These are phyloP conservation scores for Apiotrichum veenhuisii DNA, from an alignment of 1,284 basidiomycete genomes.

Conservation along the genomic window DNA sequence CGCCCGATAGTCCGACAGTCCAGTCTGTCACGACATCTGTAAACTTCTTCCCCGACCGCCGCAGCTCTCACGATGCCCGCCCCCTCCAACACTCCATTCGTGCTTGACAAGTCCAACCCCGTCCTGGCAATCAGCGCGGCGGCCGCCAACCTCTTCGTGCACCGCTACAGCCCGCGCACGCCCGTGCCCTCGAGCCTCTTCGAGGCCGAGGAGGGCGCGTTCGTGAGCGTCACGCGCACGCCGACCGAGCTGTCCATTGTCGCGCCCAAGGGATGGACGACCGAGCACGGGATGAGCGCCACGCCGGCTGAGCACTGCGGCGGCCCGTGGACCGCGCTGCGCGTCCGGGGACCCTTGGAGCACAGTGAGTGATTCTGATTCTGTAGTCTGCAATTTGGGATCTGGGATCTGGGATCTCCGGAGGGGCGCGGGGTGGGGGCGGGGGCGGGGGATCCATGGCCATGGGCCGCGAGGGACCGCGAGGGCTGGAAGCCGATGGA, in stretches of 20 bases:
- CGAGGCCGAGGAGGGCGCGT: conserved; percentile 30
- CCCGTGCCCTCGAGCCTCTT: conserved; percentile 30
- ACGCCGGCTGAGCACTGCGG: conserved; percentile 50
- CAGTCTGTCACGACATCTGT: no score
- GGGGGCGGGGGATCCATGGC: no score
- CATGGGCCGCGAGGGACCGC: no score
- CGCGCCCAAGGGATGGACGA: conserved; percentile 40
- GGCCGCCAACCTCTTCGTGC: conserved; percentile 54
- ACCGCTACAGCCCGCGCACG: conserved; percentile 41
- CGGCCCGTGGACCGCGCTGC: conserved; percentile 54
- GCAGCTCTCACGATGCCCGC: background rate
- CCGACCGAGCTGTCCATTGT: conserved; percentile 62
- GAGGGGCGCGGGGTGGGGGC: background rate
- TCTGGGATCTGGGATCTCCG: background rate
- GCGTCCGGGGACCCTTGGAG: conserved; percentile 63
- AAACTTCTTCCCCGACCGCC: background rate
- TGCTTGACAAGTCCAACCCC: conserved; percentile 18
- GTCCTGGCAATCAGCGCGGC: conserved; percentile 51
- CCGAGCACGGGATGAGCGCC: conserved; percentile 25
- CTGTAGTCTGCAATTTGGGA: background rate
- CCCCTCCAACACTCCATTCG: background rate
- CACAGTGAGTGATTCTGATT: conserved; percentile 53
- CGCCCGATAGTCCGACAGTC: no score
- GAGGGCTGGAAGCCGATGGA: no score
- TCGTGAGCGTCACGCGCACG: conserved; percentile 61